Conservation (phyloP, 106 monocot species). For the Platanthera guangdongensis region DNA sequence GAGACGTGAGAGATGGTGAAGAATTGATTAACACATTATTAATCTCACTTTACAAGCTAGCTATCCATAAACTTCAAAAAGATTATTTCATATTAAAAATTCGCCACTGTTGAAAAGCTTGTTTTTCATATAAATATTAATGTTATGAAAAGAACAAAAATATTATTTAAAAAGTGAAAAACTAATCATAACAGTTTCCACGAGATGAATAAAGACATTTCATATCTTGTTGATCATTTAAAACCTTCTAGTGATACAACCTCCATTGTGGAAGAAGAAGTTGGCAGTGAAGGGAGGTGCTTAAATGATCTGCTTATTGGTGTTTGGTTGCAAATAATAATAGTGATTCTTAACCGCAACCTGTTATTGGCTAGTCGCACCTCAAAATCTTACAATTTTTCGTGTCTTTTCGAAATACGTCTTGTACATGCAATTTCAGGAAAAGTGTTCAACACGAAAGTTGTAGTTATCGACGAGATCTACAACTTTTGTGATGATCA, state of each 20-base stretch:
- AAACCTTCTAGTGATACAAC: constrained; percentile 5
- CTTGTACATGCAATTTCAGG: no score
- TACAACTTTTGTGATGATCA: no score
- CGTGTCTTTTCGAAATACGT: no score
- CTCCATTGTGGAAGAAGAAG: neutral
- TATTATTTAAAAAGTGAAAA: constrained; percentile 45
- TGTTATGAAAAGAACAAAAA: constrained; percentile 37
- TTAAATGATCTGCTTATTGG: no score
- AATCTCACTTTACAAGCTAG: constrained; percentile 43
- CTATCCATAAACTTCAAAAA: constrained; percentile 30
- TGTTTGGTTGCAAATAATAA: no score
- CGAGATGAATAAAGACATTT: constrained; percentile 6
- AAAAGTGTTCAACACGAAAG: no score
- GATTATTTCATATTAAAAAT: constrained; percentile 31
- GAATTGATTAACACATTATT: constrained; percentile 41
- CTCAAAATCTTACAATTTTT: no score
- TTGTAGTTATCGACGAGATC: no score
- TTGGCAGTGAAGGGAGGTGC: constrained; percentile 1
- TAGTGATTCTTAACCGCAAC: no score
- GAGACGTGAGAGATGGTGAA: constrained; percentile 31
- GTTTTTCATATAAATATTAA: constrained; percentile 13
- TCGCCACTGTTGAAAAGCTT: constrained; percentile 32
- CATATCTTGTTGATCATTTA: neutral
- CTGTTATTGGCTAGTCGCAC: no score
- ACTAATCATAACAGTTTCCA: constrained; percentile 8